These are phyloP conservation scores for Schizothecium vesticola DNA, from an alignment of 495 filamentous ascomycete species.

Conservation along the genomic window DNA sequence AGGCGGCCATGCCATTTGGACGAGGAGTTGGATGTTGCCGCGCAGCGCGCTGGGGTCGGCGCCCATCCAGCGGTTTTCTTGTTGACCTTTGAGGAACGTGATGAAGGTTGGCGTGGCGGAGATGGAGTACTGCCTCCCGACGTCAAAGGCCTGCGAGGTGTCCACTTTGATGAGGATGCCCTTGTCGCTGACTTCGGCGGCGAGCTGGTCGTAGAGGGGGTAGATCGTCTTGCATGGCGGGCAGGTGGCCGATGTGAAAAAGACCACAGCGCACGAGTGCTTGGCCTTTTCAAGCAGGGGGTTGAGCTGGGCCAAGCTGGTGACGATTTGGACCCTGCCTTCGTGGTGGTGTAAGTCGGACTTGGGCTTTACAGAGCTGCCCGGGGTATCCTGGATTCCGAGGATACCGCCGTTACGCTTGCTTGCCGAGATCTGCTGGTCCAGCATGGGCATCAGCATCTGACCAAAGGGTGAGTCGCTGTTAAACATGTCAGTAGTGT, in stretches of 20 bases:
- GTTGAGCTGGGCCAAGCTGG: conserved; percentile 53
- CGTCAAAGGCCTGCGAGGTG: conserved; percentile 58
- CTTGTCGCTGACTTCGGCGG: conserved; percentile 63
- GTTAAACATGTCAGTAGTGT: conserved; percentile 4
- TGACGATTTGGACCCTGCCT: conserved; percentile 31
- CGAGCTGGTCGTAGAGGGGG: conserved; percentile 76
- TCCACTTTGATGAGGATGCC: conserved; percentile 82
- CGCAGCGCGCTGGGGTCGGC: conserved; percentile 63
- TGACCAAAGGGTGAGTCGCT: conserved; percentile 79
- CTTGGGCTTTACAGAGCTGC: conserved; percentile 30
- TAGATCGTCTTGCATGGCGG: conserved; percentile 80
- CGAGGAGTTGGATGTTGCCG: conserved; percentile 65
- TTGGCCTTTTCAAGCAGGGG: conserved; percentile 52
- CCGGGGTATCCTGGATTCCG: conserved; percentile 40
- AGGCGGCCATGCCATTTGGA: conserved; percentile 69
- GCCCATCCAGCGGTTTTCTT: conserved; percentile 76
- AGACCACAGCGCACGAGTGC: conserved; percentile 70
- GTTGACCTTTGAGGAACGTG: conserved; percentile 71
- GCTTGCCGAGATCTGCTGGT: conserved; percentile 63
- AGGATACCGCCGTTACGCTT: conserved; percentile 50
- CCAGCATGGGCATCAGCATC: conserved; percentile 81
- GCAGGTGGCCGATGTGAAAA: conserved; percentile 89
- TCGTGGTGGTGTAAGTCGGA: conserved; percentile 25
- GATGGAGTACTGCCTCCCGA: conserved; percentile 61
- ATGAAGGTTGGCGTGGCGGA: conserved; percentile 85